These are phyloP conservation scores for Ceratocystiopsis sp. DNA, from an alignment of 2,329 filamentous ascomycete genomes.

Conservation along the genomic window DNA sequence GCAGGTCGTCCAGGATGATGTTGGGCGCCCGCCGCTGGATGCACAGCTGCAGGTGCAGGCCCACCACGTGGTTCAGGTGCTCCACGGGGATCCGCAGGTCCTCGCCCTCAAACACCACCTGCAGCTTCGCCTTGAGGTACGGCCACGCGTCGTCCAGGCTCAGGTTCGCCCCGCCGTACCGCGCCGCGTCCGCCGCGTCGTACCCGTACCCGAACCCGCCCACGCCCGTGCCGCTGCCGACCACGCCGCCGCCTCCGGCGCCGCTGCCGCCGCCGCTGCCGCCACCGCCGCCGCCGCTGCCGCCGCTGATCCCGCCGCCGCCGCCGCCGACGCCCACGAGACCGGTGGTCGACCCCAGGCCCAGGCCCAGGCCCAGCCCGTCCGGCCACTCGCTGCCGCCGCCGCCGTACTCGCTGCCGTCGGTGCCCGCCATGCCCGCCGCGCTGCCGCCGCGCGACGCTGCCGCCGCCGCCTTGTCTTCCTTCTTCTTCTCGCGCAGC, in stretches of 20 bases:
- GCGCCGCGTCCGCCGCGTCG: conserved; percentile 28
- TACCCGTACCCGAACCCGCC: no score
- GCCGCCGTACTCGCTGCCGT: conserved; percentile 30
- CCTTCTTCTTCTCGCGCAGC: conserved; percentile 64
- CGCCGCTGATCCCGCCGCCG: conserved; percentile 13
- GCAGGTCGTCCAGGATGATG: conserved; percentile 57
- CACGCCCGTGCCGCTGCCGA: conserved; percentile 26
- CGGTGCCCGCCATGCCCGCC: conserved; percentile 18
- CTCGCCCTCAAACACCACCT: conserved; percentile 68
- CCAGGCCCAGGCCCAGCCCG: not conserved
- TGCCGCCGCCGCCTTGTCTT: conserved; percentile 25
- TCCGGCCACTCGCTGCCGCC: conserved; percentile 15
- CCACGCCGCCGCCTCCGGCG: conserved; percentile 22
- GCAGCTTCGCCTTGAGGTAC: conserved; percentile 55
- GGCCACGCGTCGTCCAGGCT: conserved; percentile 69
- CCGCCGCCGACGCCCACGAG: conserved; percentile 10
- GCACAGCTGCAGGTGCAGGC: conserved; percentile 61
- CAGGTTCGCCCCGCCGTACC: conserved; percentile 53
- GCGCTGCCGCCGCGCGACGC: conserved; percentile 20
- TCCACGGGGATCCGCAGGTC: conserved; percentile 66
- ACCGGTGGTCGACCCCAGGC: no score
- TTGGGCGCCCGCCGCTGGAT: conserved; percentile 56
- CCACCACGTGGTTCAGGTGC: conserved; percentile 68
- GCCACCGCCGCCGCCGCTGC: conserved; percentile 13
- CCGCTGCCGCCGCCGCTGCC: conserved; percentile 37